Evolutionary conservation across 1,284 basidiomycete species (phyloP), one percentile per base, ranked within the genome.

Genomic region (Clitocybe nebularis): DNA sequence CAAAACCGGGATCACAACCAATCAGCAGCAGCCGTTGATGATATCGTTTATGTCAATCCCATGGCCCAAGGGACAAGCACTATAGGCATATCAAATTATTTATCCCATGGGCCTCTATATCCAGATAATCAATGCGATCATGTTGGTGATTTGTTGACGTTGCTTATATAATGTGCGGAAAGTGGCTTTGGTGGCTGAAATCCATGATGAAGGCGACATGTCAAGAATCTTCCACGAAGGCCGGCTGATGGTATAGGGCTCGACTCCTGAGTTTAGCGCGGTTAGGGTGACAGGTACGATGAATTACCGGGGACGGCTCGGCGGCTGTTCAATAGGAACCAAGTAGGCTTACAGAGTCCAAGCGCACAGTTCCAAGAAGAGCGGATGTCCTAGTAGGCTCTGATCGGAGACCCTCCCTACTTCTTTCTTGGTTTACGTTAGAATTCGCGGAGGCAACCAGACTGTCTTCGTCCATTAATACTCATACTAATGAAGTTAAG

Each of bases 371-470:
- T 22, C 17, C 5, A 39, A 46, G 44, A 45, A 46, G 28, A 21
- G 23, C 47, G 50, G 48, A 48, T 52, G 19, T 35, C 29, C 43
- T 49, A 48, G 46, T 41, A 44, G 34, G 37, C 34, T 46, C 39
- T 21, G 45, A 48, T 50, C 33, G 38, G 43, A 28, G 25, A 3
- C 20, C 22, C 17, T 17, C 7, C 41, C 8, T 37, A 19, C 28
- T 47, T 44, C 28, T 38, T 37, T 44, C 43, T 41, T 46, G 40
- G 36, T 44, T 44, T 47, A 47, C 44, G 43, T 45, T 32, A 46
- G 26, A 21, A 28, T n/a, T n/a, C n/a, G n/a, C n/a, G n/a, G n/a
- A n/a, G n/a, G n/a, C n/a, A n/a, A n/a, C n/a, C n/a, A n/a, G n/a
- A n/a, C n/a, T n/a, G n/a, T n/a, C n/a, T n/a, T n/a, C n/a, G n/a